Percentiles rank a stretch among this genome's conserved stretches.
Conservation (phyloP, 176 grass and related monocot genomes). For the Calamus simplicifolius region DNA sequence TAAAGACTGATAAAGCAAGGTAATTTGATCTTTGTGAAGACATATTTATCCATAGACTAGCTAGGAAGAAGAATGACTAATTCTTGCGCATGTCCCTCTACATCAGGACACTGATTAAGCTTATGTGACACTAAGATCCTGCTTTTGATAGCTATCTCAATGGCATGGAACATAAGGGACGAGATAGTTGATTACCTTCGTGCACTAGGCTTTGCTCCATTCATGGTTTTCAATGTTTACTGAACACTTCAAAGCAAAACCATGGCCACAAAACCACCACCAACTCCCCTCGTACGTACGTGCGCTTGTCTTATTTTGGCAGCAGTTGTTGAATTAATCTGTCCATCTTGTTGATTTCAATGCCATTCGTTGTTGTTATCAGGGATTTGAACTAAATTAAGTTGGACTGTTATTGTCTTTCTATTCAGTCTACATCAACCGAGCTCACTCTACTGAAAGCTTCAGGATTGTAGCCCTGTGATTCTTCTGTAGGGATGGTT, state of each 20-base stretch:
- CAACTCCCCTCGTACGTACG: not conserved
- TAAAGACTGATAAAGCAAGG: not conserved
- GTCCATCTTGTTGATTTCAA: too few species aligned
- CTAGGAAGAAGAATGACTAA: constrained; percentile 7
- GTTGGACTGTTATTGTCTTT: too few species aligned
- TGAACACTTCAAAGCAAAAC: too few species aligned
- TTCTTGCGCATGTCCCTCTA: not conserved
- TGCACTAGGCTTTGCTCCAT: constrained; percentile 33
- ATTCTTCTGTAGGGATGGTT: too few species aligned
- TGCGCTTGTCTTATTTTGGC: not conserved
- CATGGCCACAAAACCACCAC: not conserved
- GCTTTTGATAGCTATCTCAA: not conserved
- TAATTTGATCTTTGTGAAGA: constrained; percentile 22
- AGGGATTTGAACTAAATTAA: too few species aligned
- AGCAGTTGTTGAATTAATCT: too few species aligned
- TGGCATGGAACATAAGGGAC: not conserved
- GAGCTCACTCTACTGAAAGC: too few species aligned
- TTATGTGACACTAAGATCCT: constrained; percentile 16
- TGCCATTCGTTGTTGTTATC: too few species aligned
- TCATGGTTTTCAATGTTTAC: too few species aligned
- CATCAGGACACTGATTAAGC: constrained; percentile 9
- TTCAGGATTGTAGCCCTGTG: too few species aligned
- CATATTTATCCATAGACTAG: constrained; percentile 8
- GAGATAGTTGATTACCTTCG: constrained; percentile 1
- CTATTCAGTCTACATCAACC: too few species aligned